phyloP scores from a whole-genome alignment of 495 filamentous ascomycete genomes.

The Umbilicaria muhlenbergii region DNA sequence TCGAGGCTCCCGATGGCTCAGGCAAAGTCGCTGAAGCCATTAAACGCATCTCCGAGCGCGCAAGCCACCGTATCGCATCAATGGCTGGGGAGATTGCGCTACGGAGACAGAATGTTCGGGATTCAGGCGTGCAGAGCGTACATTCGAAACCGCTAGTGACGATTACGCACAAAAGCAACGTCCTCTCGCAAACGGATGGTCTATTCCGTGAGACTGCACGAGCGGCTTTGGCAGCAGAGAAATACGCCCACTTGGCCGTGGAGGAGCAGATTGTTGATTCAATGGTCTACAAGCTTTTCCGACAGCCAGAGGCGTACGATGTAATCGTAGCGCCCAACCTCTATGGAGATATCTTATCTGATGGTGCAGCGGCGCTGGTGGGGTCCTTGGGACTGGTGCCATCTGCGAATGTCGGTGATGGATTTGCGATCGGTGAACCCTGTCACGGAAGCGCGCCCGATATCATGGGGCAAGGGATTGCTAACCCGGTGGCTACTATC shows the following conservation, averaged over 20 bases:
- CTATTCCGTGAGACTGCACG: slow-evolving; percentile 76
- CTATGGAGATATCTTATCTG: slow-evolving; percentile 92
- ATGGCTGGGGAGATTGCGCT: slow-evolving; percentile 93
- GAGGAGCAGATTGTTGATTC: slow-evolving; percentile 98
- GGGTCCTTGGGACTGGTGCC: slow-evolving; percentile 89
- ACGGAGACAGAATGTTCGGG: slow-evolving; percentile 65
- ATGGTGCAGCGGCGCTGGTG: slow-evolving; percentile 89
- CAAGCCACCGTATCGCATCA: slow-evolving; percentile 66
- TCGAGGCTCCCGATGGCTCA: slow-evolving; percentile 43
- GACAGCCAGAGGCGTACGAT: slow-evolving; percentile 83
- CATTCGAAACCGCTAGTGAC: slow-evolving; percentile 67
- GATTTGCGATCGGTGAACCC: slow-evolving; percentile 92
- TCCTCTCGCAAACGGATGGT: slow-evolving; percentile 90
- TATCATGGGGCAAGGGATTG: slow-evolving; percentile 81
- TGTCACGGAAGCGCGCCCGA: slow-evolving; percentile 95
- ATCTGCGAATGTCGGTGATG: slow-evolving; percentile 89
- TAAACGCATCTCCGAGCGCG: slow-evolving; percentile 83
- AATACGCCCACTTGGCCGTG: slow-evolving; percentile 46
- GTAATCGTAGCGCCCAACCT: slow-evolving; percentile 97
- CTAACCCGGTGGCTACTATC: slow-evolving; percentile 92
- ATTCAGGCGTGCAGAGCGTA: slow-evolving; percentile 27
- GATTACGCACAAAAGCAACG: slow-evolving; percentile 97
- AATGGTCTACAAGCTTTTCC: slow-evolving; percentile 99
- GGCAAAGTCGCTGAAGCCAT: slow-evolving; percentile 92
- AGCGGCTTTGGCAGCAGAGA: slow-evolving; percentile 45